Base-by-base conservation (phyloP, 2,329 filamentous ascomycete species). In the Diaporthe amygdali region DNA sequence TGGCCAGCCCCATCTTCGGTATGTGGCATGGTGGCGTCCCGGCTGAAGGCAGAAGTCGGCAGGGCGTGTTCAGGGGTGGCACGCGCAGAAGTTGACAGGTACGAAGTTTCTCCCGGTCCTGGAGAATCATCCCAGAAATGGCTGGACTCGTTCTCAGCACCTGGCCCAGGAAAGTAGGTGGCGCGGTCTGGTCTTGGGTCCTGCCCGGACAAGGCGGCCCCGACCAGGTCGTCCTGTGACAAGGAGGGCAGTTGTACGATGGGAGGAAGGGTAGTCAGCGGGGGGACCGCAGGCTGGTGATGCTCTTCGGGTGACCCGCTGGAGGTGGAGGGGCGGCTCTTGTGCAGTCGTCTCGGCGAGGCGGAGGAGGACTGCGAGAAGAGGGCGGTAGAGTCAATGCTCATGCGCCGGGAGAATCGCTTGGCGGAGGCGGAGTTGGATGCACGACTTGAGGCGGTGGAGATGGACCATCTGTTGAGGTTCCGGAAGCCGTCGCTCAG, bases 391-490 rank as follows among this genome's bases (percentile, higher is more conserved):
- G 83, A 82, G 75, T 86, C 85, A 68, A 84, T 76, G 76, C 84
- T 87, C 76, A 84, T 79, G 70, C 83, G 84, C 63, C 82, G 82
- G 47, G 81, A 81, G 74, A 82, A 81, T 71, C 79, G 76, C 67
- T 73, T 78, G 54, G 78, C 78, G 25, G 79, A 77, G 69, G 79
- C 78, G 56, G 78, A 76, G 54, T 75, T 74, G 56, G 85, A 86
- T 46, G 82, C 79, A 74, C 81, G 83, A 72, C 84, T 88, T 51
- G 87, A 88, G 10, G 81, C 77, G 64, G 87, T 87, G 17, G 87
- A 89, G 25, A 82, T 80, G 51, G 87, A 88, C 86, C 86, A 88
- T 76, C 86, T 84, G 76, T 88, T 86, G 72, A 86, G 81, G 73
- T 84, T 85, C 77, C 83, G 84, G 49, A 85, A 81, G 54, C 81